Base-by-base conservation (phyloP, 2,329 filamentous ascomycete genomes). In the Pezicula radicicola region DNA sequence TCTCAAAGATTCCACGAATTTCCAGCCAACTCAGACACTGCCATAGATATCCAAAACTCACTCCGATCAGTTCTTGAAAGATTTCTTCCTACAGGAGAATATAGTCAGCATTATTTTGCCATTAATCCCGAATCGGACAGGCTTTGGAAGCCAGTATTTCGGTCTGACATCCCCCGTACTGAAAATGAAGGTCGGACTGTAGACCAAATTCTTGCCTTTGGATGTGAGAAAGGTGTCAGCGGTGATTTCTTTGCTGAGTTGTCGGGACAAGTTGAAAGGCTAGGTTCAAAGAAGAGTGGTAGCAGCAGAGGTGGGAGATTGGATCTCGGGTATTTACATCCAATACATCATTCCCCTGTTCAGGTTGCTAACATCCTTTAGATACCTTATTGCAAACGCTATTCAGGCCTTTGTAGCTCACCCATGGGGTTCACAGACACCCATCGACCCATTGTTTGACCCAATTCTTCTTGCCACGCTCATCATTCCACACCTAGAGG, bases 201-300 rank as follows among this genome's bases (percentile, higher is more conserved):
- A 12, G 80, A 85, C 57, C 73, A 84, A 46, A 81, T 87, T 3
- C 64, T 87, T 12, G 82, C 82, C 2, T 70, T 87, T 18, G 83
- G 83, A 3, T 74, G 76, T 4, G 80, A 86, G 56, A 70, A 71
- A 21, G 76, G 74, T 2, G 80, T 85, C 1, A 73, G 72, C 28
- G 76, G 71, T 54, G 72, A 75, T 2, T 79, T 81, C 46, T 68
- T 76, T 6, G 68, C 72, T 2, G 67, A 72, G 6, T 71, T 85
- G 8, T 74, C 72, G 3, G 72, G 74, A 1, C 75, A 76, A 50
- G 63, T 87, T 10, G 81, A 85, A 58, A 77, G 73, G 49, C 67
- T 85, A 4, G 82, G 81, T 0, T 71, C 66, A 6, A 79, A 79
- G 53, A 66, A 73, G 0, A 75, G 69, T 45, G 78, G 79, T 1